These are phyloP conservation scores for Intubia oerlemansii DNA, from an alignment of 2,329 filamentous ascomycete genomes.

Conservation along the genomic window DNA sequence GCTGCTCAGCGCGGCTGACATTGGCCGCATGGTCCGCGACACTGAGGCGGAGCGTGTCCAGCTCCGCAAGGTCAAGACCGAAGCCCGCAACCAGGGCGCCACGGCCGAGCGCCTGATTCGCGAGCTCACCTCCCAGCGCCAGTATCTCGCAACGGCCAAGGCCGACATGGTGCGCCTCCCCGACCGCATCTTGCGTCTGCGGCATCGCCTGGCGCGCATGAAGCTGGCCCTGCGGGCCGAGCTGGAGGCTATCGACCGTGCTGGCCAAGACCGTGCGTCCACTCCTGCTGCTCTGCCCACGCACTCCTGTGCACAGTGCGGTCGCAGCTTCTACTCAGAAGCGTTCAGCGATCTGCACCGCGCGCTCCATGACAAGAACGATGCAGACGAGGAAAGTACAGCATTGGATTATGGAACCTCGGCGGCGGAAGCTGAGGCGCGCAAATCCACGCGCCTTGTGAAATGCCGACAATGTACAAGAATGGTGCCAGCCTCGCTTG, in stretches of 20 bases:
- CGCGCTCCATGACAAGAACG: background rate
- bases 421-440: no score
- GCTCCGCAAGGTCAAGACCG: conserved; percentile 59
- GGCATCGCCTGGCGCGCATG: conserved; percentile 19
- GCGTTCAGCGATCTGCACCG: conserved; percentile 6
- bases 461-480: conserved; percentile 5
- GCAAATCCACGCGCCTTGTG: no score
- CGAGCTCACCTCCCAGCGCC: conserved; percentile 25
- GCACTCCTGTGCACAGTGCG: conserved; percentile 1
- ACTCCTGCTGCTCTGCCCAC: background rate
- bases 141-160: conserved; percentile 26
- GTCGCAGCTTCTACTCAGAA: conserved; percentile 4
- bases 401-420: background rate
- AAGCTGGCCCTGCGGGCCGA: conserved; percentile 46
- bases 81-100: conserved; percentile 51
- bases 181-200: conserved; percentile 12
- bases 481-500: conserved; percentile 5
- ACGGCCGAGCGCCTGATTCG: conserved; percentile 46
- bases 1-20: conserved; percentile 66
- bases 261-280: background rate
- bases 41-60: conserved; percentile 48
- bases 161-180: conserved; percentile 25
- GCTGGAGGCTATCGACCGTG: conserved; percentile 43
- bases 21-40: conserved; percentile 48
- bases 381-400: background rate